Evolutionary conservation across 306 rosid genomes (phyloP).

Genomic region (Lathyrus oleraceus): DNA sequence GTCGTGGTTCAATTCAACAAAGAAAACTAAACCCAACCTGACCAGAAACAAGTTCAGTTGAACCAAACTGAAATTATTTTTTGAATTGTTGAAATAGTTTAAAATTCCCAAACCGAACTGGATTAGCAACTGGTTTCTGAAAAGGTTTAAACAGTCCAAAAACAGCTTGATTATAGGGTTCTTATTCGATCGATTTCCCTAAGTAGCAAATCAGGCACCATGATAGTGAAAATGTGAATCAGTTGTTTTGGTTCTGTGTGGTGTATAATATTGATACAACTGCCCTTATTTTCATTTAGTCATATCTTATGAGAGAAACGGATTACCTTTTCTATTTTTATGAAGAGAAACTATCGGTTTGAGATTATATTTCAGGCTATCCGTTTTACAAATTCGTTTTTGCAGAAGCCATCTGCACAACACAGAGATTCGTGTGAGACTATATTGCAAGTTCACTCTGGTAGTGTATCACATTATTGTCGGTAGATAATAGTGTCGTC

Average conservation of each 20-base stretch:
- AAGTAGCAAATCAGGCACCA: background rate
- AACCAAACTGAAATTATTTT: background rate
- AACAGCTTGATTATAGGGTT: background rate
- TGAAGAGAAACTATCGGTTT: background rate
- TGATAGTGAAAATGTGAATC: background rate
- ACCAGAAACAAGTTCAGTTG: background rate
- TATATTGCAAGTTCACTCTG: constrained; percentile 44
- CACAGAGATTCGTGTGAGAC: background rate
- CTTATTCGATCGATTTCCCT: background rate
- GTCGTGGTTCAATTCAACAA: background rate
- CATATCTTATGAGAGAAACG: background rate
- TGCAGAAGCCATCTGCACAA: background rate
- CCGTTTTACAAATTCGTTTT: background rate
- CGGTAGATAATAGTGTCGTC: constrained; percentile 41
- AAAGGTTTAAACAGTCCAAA: background rate
- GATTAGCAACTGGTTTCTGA: background rate
- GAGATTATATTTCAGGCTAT: background rate
- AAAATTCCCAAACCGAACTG: background rate
- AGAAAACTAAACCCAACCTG: background rate
- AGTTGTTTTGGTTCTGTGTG: background rate
- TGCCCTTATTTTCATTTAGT: background rate
- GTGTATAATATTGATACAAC: background rate
- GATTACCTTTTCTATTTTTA: background rate
- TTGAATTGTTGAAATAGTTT: background rate
- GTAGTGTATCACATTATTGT: constrained; percentile 16